Conservation (phyloP, 495 filamentous ascomycete genomes). For the Penicillium antarcticum region DNA sequence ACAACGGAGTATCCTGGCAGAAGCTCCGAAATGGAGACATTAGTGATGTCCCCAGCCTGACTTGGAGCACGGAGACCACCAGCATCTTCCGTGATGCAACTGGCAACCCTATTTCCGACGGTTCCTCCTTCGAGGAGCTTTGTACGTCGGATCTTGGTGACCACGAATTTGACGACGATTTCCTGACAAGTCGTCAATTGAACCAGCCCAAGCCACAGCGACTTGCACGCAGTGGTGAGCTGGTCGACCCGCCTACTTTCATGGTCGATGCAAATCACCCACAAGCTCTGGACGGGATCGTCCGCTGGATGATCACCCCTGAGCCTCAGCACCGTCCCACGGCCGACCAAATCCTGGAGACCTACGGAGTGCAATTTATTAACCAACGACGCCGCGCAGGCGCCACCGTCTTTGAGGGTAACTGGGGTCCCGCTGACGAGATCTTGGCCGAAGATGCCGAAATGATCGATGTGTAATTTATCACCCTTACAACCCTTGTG, state of each 20-base stretch:
- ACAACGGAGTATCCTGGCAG: constrained; percentile 88
- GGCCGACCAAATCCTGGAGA: constrained; percentile 64
- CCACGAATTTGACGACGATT: constrained; percentile 38
- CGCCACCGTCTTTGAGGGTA: constrained; percentile 91
- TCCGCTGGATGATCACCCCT: constrained; percentile 83
- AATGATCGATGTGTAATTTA: constrained; percentile 66
- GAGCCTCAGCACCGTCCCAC: constrained; percentile 70
- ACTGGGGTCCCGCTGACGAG: constrained; percentile 83
- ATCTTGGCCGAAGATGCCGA: constrained; percentile 66
- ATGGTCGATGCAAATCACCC: constrained; percentile 71
- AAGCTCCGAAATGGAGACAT: constrained; percentile 82
- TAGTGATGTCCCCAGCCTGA: constrained; percentile 79
- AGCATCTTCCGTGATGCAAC: constrained; percentile 70
- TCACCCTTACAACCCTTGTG: constrained; percentile 31
- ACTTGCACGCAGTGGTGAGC: constrained; percentile 57
- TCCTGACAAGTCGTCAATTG: constrained; percentile 25
- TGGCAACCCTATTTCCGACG: constrained; percentile 58
- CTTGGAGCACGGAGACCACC: constrained; percentile 63
- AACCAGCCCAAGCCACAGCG: constrained; percentile 24
- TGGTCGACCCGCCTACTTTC: constrained; percentile 75
- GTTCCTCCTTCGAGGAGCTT: constrained; percentile 48
- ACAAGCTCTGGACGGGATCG: constrained; percentile 77
- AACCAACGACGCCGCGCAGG: constrained; percentile 69
- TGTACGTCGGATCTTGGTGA: constrained; percentile 49
- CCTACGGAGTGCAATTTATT: constrained; percentile 73